Evolutionary conservation across 2,329 filamentous ascomycete genomes (phyloP), one percentile per base, ranked within the genome.

Genomic region (Pyricularia grisea): DNA sequence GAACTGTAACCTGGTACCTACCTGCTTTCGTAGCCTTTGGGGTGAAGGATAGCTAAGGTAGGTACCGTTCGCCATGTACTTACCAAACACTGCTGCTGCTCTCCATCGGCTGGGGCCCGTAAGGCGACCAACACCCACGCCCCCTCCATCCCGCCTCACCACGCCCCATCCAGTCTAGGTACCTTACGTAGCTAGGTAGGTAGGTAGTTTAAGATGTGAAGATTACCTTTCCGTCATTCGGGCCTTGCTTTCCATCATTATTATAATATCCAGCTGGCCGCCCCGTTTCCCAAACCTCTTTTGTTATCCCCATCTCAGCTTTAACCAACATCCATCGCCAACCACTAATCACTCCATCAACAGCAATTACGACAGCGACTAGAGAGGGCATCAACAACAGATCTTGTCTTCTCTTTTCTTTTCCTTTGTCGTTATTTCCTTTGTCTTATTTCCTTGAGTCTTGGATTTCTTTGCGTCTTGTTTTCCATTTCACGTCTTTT

Each of bases 361-460:
- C 20, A 36, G 9, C 20, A 50, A 12, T 28, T 25, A 17, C 30
- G 23, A 27, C 28, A 67, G 20, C 9, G 30, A 66, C 30, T 11
- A 66, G 33, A 65, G 28, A 66, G 64, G 30, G 64, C 64, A 25
- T 66, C 63, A 2, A 66, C 65, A 67, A 25, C 25, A 11, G 25
- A 36, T 14, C 10, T 20, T 42, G n/a, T 58, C 20, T 55, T 58
- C 10, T 55, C 42, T 61, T 23, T 36, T 58, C 27, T 27, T 60
- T 55, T 58, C 42, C 27, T 58, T 67, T 67, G 36, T 58, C 66
- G n/a, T 31, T 50, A 23, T 55, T n/a, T 30, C 25, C 20, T 66
- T 66, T 65, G 64, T 65, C 30, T 23, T 58, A 33, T 67, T 55
- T 61, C 66, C 66, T 60, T 33, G 42, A 30, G 42, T 31, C 55